These are phyloP conservation scores for Ophiosphaerella korrae DNA, from an alignment of 2,329 filamentous ascomycete species.

Conservation along the genomic window DNA sequence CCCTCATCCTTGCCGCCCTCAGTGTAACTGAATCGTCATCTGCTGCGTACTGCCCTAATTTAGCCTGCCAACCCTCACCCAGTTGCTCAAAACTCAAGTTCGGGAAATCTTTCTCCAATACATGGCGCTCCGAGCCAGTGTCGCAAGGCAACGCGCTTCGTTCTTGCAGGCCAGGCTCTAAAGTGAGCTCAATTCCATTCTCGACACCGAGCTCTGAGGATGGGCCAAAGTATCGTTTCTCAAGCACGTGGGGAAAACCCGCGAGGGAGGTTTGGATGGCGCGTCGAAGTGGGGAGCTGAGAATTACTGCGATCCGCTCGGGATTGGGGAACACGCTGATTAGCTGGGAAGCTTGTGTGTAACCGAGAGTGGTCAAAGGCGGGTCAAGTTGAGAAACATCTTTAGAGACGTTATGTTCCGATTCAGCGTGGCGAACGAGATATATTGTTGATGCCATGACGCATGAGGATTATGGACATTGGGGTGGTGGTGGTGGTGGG, in stretches of 20 bases:
- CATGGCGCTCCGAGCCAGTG: slow-evolving; percentile 10
- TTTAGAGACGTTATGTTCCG: slow-evolving; percentile 13
- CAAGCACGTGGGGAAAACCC: slow-evolving; percentile 8
- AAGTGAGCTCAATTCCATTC: slow-evolving; percentile 8
- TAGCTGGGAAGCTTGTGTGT: slow-evolving; percentile 10
- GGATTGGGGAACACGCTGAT: no score
- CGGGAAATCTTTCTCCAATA: slow-evolving; percentile 9
- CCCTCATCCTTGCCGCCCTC: slow-evolving; percentile 6
- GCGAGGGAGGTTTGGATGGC: slow-evolving; percentile 14
- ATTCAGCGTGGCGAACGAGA: slow-evolving; percentile 13
- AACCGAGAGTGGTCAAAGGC: slow-evolving; percentile 9
- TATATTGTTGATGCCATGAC: slow-evolving; percentile 11
- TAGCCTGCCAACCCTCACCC: slow-evolving; percentile 6
- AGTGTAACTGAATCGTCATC: slow-evolving; percentile 6
- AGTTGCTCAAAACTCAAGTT: slow-evolving; percentile 5
- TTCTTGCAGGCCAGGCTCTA: slow-evolving; percentile 13
- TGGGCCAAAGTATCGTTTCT: slow-evolving; percentile 9
- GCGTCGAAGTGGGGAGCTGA: slow-evolving; percentile 8
- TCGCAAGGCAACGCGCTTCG: slow-evolving; percentile 12
- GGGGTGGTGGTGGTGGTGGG: no score
- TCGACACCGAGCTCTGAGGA: slow-evolving; percentile 7
- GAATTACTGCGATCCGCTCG: no score
- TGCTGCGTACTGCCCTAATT: slow-evolving; percentile 9
- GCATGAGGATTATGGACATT: no score
- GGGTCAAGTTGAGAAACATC: slow-evolving; percentile 13